A percentile compares a stretch with the other conserved stretches of the same genome.
Evolutionary conservation across 75 land plant genomes (phyloP).

Genomic region (Cupressus sempervirens): DNA sequence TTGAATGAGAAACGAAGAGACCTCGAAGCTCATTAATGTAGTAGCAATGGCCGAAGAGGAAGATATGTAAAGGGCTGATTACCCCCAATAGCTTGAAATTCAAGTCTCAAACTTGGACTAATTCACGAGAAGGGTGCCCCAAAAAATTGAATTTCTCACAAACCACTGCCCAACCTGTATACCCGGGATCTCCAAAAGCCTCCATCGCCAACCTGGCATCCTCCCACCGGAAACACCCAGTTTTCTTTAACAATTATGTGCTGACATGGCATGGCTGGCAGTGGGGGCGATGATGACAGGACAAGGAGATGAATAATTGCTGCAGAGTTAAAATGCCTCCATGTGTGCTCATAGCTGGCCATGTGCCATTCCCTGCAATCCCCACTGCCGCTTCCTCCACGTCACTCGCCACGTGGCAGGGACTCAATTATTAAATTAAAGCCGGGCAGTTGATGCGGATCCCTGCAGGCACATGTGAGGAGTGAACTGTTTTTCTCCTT

Average conservation of each 20-base stretch:
- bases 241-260: neutral
- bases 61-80: neutral
- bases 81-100: neutral
- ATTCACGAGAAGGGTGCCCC: conserved; percentile 9
- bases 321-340: neutral
- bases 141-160: neutral
- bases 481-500: neutral
- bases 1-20: neutral
- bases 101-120: neutral
- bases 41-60: neutral
- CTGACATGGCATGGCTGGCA: neutral
- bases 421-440: neutral
- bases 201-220: neutral
- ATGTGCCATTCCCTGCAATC: neutral
- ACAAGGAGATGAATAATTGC: neutral
- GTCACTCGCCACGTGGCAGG: neutral
- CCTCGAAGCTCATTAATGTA: neutral
- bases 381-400: neutral
- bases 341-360: conserved; percentile 9
- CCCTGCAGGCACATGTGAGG: neutral
- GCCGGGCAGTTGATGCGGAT: too few species aligned
- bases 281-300: neutral
- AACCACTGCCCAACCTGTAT: neutral
- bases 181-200: conserved; percentile 1
- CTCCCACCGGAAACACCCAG: neutral